Evolutionary conservation across 768 basidiomycete species (phyloP).

Genomic region (Russula vinacea): DNA sequence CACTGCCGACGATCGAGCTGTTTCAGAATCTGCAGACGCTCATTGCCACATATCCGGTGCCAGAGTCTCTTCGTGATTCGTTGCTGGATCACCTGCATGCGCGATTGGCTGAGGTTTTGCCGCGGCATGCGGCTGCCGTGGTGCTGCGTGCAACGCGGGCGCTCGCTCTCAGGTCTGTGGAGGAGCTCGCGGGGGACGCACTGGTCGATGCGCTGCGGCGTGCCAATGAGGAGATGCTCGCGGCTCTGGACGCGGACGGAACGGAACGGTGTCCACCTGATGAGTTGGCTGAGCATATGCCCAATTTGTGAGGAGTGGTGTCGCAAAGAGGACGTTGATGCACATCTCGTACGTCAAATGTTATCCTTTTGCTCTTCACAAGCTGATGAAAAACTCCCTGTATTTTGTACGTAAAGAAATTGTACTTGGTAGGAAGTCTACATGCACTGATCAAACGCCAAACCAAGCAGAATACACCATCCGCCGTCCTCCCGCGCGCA

Average conservation of each 20-base stretch:
- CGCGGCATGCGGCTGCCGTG: conserved; percentile 40
- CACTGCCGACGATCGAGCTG: conserved; percentile 42
- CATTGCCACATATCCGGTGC: conserved; percentile 44
- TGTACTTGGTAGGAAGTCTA: conserved; percentile 51
- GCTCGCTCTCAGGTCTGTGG: conserved; percentile 20
- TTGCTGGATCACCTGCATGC: conserved; percentile 47
- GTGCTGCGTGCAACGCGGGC: conserved; percentile 41
- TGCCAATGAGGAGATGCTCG: conserved; percentile 50
- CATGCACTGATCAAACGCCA: conserved; percentile 34
- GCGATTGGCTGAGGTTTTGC: conserved; percentile 40
- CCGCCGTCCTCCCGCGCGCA: conserved; percentile 37
- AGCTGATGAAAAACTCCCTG: background rate
- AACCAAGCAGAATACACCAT: conserved; percentile 43
- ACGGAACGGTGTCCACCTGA: conserved; percentile 25
- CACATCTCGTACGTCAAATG: conserved; percentile 33
- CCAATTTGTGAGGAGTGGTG: conserved; percentile 52
- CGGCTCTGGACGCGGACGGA: conserved; percentile 29
- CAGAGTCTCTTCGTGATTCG: conserved; percentile 39
- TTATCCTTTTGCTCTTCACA: background rate
- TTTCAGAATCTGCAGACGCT: conserved; percentile 45
- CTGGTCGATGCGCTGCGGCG: conserved; percentile 55
- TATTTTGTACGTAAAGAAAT: conserved; percentile 41
- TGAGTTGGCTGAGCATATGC: conserved; percentile 41
- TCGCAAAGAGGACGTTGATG: conserved; percentile 35
- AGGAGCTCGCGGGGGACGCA: conserved; percentile 44